Conservation (phyloP, 2,329 filamentous ascomycete species). For the Simplicillium sp. region DNA sequence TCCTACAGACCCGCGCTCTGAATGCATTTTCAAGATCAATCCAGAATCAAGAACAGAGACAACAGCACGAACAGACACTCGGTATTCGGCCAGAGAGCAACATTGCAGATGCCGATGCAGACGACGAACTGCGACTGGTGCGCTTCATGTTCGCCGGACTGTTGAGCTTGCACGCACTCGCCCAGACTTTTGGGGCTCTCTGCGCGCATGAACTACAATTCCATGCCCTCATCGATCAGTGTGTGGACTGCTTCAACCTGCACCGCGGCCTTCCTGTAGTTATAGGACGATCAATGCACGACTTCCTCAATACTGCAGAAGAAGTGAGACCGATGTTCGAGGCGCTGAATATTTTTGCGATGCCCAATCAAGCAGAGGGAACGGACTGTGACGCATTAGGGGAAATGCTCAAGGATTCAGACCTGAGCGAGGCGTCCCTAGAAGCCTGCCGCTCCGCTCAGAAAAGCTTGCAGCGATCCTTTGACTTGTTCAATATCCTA, state of each 20-base stretch:
- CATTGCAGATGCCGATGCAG: conserved; percentile 8
- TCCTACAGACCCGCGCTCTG: conserved; percentile 18
- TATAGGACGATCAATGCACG: too few relatives aligned
- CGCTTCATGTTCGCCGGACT: conserved; percentile 5
- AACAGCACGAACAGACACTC: too few relatives aligned
- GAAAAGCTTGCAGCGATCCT: conserved; percentile 21
- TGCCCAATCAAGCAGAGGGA: too few relatives aligned
- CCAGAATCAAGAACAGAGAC: too few relatives aligned
- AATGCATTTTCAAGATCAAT: conserved; percentile 14
- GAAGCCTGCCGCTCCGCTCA: conserved; percentile 19
- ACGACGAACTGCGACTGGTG: conserved; percentile 5
- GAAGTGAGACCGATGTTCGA: too few relatives aligned
- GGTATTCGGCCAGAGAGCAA: too few relatives aligned
- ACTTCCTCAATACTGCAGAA: too few relatives aligned
- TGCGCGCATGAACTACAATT: conserved; percentile 20
- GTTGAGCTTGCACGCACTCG: conserved; percentile 6
- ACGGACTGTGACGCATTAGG: too few relatives aligned
- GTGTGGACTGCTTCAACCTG: too few relatives aligned
- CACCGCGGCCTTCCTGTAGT: too few relatives aligned
- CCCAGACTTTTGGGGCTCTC: conserved; percentile 14
- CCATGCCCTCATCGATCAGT: conserved; percentile 24
- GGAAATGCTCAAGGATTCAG: too few relatives aligned
- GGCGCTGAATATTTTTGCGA: too few relatives aligned
- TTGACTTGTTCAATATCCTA: conserved; percentile 19
- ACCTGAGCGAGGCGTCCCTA: conserved; percentile 15